These are phyloP conservation scores for Collybia sordida DNA, from an alignment of 768 basidiomycete genomes.

Conservation along the genomic window DNA sequence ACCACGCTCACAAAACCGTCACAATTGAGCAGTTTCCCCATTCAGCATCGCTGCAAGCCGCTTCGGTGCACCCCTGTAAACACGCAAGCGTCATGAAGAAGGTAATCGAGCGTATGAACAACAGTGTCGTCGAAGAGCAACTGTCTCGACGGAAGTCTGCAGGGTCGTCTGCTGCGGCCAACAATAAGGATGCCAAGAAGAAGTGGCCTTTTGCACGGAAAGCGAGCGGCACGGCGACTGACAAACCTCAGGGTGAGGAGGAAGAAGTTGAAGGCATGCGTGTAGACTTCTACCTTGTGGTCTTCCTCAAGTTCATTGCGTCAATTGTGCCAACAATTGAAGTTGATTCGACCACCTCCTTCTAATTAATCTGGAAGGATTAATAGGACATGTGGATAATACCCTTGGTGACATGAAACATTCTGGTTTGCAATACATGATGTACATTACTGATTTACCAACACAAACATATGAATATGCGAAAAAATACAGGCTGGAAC, in stretches of 20 bases:
- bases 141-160: conserved; percentile 60
- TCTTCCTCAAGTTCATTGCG: conserved; percentile 99
- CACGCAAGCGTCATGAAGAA: conserved; percentile 99
- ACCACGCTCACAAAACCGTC: conserved; percentile 97
- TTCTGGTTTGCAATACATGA: conserved; percentile 2
- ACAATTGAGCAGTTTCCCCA: conserved; percentile 99
- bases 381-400: conserved; percentile 10
- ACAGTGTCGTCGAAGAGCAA: conserved; percentile 80
- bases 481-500: no score
- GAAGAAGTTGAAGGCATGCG: conserved; percentile 88
- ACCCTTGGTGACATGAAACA: conserved; percentile 11
- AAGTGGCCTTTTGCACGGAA: conserved; percentile 86
- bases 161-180: conserved; percentile 18
- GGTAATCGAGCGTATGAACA: conserved; percentile 98
- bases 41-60: conserved; percentile 78
- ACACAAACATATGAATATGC: no score
- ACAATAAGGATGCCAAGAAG: conserved; percentile 63
- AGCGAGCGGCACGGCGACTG: conserved; percentile 57
- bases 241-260: conserved; percentile 50
- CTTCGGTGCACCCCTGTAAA: conserved; percentile 97
- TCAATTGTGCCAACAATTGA: conserved; percentile 99
- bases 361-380: conserved; percentile 33
- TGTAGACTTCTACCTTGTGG: conserved; percentile 97
- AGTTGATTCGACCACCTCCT: conserved; percentile 87
- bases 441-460: conserved; percentile 7